Conservation (phyloP, 2,329 filamentous ascomycete genomes). For the Sclerotinia borealis region DNA sequence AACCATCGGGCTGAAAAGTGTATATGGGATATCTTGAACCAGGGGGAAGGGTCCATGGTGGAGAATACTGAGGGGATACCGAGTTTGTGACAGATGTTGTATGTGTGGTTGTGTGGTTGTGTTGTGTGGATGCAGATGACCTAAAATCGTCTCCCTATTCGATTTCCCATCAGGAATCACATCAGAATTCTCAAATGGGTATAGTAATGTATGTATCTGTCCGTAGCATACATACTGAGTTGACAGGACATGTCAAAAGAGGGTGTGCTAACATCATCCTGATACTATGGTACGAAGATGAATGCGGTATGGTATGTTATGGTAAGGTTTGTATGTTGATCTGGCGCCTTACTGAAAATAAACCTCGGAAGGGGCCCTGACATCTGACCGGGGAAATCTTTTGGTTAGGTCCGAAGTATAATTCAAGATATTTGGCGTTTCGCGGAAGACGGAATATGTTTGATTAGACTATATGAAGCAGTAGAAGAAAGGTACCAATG, state of each 20-base stretch:
- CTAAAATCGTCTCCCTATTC: not conserved
- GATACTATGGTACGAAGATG: not conserved
- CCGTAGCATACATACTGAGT: not conserved
- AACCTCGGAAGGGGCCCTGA: conserved; percentile 1
- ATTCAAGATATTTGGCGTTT: not conserved
- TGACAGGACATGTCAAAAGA: not conserved
- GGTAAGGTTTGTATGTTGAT: not conserved
- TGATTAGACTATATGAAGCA: not conserved
- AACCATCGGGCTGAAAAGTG: conserved; percentile 7
- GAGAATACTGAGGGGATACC: not conserved
- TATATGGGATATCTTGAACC: not conserved
- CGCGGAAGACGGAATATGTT: conserved; percentile 5
- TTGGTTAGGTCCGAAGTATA: not conserved
- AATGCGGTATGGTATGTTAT: not conserved
- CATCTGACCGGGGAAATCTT: not conserved
- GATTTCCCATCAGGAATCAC: not conserved
- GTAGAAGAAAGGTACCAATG: not conserved
- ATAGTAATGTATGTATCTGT: not conserved
- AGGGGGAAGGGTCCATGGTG: conserved; percentile 5
- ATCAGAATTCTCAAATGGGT: not conserved
- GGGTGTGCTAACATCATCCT: not conserved
- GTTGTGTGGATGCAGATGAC: not conserved
- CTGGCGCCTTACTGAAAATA: not conserved
- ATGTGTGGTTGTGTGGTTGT: no score
- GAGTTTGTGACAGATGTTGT: not conserved